phyloP scores from a whole-genome alignment of 179 eudicot species.

The Drosera spatulata region DNA sequence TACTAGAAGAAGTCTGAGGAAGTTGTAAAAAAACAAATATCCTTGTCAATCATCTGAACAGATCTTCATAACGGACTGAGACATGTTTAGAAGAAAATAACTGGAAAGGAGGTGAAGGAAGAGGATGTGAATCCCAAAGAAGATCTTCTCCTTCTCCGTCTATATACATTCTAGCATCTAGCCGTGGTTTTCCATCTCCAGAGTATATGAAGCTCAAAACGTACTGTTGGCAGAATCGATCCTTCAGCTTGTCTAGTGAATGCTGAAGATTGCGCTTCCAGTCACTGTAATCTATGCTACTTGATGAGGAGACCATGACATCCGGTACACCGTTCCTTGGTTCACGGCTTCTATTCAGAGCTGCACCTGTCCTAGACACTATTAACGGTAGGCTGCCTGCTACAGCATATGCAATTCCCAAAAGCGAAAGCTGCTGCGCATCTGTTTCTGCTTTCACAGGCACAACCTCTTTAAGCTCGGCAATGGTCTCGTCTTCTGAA shows the following conservation, averaged over 20 bases:
- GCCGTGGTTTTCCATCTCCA: slow-evolving; percentile 81
- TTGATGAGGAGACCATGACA: slow-evolving; percentile 24
- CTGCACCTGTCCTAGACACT: slow-evolving; percentile 63
- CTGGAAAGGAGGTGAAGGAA: slow-evolving; percentile 98
- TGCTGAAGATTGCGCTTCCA: slow-evolving; percentile 95
- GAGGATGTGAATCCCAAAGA: slow-evolving; percentile 57
- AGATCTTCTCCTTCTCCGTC: slow-evolving; percentile 52
- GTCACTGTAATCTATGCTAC: slow-evolving; percentile 67
- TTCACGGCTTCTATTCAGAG: slow-evolving; percentile 56
- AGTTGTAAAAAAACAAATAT: background rate
- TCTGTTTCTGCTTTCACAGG: slow-evolving; percentile 89
- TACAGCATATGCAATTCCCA: slow-evolving; percentile 83
- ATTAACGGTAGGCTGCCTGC: slow-evolving; percentile 91
- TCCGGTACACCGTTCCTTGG: slow-evolving; percentile 30
- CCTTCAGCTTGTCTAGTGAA: slow-evolving; percentile 86
- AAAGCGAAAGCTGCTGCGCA: slow-evolving; percentile 84
- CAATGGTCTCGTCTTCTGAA: slow-evolving; percentile 79
- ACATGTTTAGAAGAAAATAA: slow-evolving; percentile 13
- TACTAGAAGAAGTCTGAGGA: too few relatives aligned
- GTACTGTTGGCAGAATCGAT: slow-evolving; percentile 92
- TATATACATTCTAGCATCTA: slow-evolving; percentile 81
- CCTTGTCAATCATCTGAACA: background rate
- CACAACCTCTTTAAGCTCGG: slow-evolving; percentile 63
- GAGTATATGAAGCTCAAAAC: slow-evolving; percentile 87
- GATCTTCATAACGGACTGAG: background rate